A percentile compares a stretch with the other conserved stretches of the same genome.
Evolutionary conservation across 2,329 filamentous ascomycete genomes (phyloP).

Genomic region (Gyromitra esculenta): DNA sequence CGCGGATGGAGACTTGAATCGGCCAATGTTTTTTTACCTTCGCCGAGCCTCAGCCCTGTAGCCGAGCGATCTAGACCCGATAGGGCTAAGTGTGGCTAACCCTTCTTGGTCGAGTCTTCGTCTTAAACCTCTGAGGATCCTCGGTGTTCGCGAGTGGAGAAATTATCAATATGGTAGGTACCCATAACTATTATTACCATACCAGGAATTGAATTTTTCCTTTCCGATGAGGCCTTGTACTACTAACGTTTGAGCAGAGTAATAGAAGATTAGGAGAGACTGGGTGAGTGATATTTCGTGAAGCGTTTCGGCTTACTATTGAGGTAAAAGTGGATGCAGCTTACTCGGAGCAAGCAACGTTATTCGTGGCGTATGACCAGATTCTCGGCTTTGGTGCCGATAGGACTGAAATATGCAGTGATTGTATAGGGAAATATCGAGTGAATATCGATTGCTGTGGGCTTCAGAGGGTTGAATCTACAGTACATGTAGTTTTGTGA

Average conservation of each 20-base stretch:
- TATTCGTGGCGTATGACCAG: slow-evolving; percentile 22
- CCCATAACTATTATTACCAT: background rate
- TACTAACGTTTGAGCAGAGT: background rate
- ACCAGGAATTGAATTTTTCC: background rate
- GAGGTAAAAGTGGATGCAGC: background rate
- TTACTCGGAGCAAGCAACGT: slow-evolving; percentile 10
- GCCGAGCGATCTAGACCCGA: slow-evolving; percentile 41
- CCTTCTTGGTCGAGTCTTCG: background rate
- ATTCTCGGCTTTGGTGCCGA: slow-evolving; percentile 37
- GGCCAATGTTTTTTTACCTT: slow-evolving; percentile 35
- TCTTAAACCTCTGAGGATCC: slow-evolving; percentile 22
- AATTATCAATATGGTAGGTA: background rate
- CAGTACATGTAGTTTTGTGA: no score
- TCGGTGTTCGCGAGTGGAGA: background rate
- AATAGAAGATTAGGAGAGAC: background rate
- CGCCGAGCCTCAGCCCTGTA: slow-evolving; percentile 49
- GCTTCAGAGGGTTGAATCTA: background rate
- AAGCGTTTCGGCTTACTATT: slow-evolving; percentile 18
- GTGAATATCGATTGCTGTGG: background rate
- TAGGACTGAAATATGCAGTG: slow-evolving; percentile 7
- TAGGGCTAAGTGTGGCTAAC: slow-evolving; percentile 47
- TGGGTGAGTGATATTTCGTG: slow-evolving; percentile 29
- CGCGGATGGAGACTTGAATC: slow-evolving; percentile 35
- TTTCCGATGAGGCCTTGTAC: background rate
- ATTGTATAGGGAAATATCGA: background rate